Evolutionary conservation across 495 filamentous ascomycete species (phyloP).

Genomic region (Aspergillus leporis): DNA sequence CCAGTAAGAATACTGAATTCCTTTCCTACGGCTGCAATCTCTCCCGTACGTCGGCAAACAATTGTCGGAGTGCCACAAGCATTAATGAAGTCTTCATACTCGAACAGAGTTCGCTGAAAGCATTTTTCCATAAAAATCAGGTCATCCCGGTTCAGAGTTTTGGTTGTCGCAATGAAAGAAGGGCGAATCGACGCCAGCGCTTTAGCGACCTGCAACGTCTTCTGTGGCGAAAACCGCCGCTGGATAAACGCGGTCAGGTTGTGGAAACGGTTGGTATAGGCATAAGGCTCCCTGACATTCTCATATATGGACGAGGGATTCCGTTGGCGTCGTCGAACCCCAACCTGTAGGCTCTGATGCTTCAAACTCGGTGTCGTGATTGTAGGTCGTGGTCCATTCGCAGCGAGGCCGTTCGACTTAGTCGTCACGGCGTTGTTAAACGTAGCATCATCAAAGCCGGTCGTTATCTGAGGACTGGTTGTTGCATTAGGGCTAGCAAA

Average conservation of each 20-base stretch:
- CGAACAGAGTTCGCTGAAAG: conserved; percentile 87
- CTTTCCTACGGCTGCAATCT: conserved; percentile 88
- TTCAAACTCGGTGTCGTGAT: conserved; percentile 45
- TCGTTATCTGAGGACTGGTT: conserved; percentile 48
- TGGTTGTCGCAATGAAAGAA: conserved; percentile 85
- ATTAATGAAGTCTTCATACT: conserved; percentile 90
- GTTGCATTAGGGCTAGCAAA: conserved; percentile 61
- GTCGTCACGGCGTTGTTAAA: conserved; percentile 25
- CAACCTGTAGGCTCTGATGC: conserved; percentile 52
- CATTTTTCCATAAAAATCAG: conserved; percentile 97
- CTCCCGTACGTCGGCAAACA: conserved; percentile 87
- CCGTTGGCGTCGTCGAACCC: conserved; percentile 53
- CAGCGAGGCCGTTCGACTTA: conserved; percentile 34
- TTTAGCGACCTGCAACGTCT: conserved; percentile 77
- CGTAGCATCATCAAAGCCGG: conserved; percentile 39
- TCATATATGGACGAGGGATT: conserved; percentile 87
- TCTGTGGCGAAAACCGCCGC: conserved; percentile 67
- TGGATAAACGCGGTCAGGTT: conserved; percentile 79
- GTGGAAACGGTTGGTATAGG: conserved; percentile 88
- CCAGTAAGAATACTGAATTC: conserved; percentile 93
- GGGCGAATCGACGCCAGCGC: conserved; percentile 87
- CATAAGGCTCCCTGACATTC: conserved; percentile 83
- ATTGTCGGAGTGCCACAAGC: conserved; percentile 86
- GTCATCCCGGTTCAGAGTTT: conserved; percentile 79
- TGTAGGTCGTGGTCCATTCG: conserved; percentile 40